These are phyloP conservation scores for Thelonectria rubi DNA, from an alignment of 2,329 filamentous ascomycete genomes.

Conservation along the genomic window DNA sequence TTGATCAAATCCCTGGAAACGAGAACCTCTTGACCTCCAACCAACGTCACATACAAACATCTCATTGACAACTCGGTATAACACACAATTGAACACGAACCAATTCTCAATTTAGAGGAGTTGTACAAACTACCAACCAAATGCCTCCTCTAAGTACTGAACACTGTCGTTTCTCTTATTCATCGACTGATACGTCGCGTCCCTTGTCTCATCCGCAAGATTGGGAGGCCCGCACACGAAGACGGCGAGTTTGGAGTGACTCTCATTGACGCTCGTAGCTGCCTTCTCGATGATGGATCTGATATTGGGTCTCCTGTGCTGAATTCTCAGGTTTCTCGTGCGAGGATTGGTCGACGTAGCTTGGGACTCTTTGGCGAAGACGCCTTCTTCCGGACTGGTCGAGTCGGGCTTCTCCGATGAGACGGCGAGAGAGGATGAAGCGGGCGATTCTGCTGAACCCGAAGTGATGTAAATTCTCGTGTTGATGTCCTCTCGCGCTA, in stretches of 20 bases:
- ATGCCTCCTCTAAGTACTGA: not conserved
- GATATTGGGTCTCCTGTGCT: not conserved
- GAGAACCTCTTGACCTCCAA: too few species aligned
- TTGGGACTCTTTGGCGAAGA: not conserved
- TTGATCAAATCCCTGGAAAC: too few species aligned
- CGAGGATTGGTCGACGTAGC: not conserved
- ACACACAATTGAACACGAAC: too few species aligned
- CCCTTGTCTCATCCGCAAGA: not conserved
- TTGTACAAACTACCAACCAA: slow-evolving; percentile 1
- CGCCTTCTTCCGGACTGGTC: not conserved
- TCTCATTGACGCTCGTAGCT: not conserved
- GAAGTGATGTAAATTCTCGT: not conserved
- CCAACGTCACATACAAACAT: too few species aligned
- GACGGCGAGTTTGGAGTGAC: not conserved
- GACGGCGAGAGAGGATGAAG: not conserved
- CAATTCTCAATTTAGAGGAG: too few species aligned
- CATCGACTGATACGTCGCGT: not conserved
- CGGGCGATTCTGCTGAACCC: not conserved
- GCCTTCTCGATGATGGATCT: not conserved
- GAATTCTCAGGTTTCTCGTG: not conserved
- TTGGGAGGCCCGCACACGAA: not conserved
- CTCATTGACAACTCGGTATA: too few species aligned
- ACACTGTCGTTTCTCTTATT: not conserved
- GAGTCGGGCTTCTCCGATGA: not conserved
- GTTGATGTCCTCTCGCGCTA: not conserved